These are phyloP conservation scores for Vigna reflexopilosa DNA, from an alignment of 306 rosid species.

Conservation along the genomic window DNA sequence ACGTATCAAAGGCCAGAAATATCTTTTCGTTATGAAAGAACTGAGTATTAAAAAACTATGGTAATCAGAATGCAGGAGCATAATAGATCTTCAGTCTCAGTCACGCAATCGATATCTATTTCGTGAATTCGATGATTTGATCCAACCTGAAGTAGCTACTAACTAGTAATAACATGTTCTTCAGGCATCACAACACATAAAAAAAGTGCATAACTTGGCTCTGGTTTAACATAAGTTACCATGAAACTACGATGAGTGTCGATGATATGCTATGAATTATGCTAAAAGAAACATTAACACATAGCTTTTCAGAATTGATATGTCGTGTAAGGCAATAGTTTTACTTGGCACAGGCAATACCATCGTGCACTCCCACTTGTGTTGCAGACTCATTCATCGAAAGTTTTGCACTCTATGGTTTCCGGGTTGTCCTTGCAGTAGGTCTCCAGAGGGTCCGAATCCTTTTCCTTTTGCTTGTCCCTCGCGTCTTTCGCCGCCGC, in stretches of 20 bases:
- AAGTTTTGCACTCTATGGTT: conserved; percentile 85
- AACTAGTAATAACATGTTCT: neutral
- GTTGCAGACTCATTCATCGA: conserved; percentile 56
- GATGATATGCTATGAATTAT: neutral
- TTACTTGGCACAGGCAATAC: neutral
- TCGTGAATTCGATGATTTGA: neutral
- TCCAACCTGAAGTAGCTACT: neutral
- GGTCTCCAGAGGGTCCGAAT: conserved; percentile 74
- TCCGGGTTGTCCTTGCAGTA: conserved; percentile 92
- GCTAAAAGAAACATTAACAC: conserved; percentile 7
- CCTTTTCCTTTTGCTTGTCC: conserved; percentile 67
- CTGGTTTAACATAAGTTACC: neutral
- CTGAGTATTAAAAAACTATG: neutral
- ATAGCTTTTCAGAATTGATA: neutral
- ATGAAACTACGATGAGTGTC: neutral
- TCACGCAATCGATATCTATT: neutral
- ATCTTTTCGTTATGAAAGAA: neutral
- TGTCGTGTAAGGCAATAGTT: conserved; percentile 34
- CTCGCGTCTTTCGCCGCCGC: conserved; percentile 98
- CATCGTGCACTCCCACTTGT: neutral
- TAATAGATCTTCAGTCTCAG: neutral
- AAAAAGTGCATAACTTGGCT: neutral
- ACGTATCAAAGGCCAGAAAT: too few species aligned
- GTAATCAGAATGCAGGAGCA: neutral
- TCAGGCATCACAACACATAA: neutral